phyloP scores from a whole-genome alignment of 169 alveolate genomes.

The Besnoitia besnoiti region DNA sequence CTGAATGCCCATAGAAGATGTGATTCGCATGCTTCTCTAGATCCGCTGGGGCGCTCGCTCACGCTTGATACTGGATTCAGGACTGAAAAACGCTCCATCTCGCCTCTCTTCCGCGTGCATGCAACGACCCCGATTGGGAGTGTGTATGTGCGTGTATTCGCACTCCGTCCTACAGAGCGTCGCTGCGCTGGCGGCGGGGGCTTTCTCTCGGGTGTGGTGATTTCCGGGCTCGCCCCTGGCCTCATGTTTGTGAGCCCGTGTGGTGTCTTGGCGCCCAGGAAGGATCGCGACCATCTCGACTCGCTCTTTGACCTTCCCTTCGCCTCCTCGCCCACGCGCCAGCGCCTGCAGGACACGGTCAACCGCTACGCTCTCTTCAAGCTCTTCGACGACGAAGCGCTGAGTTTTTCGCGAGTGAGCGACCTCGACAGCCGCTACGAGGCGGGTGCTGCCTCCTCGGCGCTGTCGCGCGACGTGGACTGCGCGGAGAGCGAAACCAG shows the following conservation, averaged over 20 bases:
- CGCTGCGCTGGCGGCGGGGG: not conserved
- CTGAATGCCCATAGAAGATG: too few relatives aligned
- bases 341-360: not conserved
- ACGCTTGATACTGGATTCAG: too few relatives aligned
- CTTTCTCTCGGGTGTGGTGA: not conserved
- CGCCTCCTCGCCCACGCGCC: constrained; percentile 4
- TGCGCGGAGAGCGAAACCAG: not conserved
- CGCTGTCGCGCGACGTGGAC: not conserved
- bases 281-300: not conserved
- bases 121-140: not conserved
- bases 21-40: too few relatives aligned
- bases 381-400: constrained; percentile 10
- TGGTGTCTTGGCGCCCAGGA: not conserved
- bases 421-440: not conserved
- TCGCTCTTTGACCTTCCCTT: constrained; percentile 16
- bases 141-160: too few relatives aligned
- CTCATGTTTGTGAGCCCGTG: not conserved
- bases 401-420: not conserved
- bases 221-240: not conserved
- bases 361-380: constrained; percentile 1
- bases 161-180: too few relatives aligned
- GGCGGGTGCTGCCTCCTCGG: too few relatives aligned
- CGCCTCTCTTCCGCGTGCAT: not conserved
- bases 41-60: too few relatives aligned
- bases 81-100: not conserved